Conservation (phyloP, 1,284 basidiomycete genomes). For the Inonotus obliquus region DNA sequence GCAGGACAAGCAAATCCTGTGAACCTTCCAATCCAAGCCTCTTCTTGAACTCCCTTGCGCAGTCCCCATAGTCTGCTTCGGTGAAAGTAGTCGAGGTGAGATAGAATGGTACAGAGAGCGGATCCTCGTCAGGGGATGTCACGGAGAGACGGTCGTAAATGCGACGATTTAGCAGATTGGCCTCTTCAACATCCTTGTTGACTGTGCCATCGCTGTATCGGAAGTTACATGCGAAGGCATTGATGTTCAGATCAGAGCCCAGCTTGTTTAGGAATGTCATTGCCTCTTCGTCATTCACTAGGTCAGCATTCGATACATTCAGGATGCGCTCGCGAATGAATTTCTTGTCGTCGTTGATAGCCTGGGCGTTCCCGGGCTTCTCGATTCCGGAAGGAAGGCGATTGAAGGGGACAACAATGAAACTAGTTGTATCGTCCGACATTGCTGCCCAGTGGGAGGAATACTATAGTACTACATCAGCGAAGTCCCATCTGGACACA, state of each 20-base stretch:
- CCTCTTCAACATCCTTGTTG: slow-evolving; percentile 40
- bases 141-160: slow-evolving; percentile 38
- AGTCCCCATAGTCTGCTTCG: slow-evolving; percentile 32
- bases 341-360: slow-evolving; percentile 30
- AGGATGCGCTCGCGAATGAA: slow-evolving; percentile 37
- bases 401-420: slow-evolving; percentile 36
- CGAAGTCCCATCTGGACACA: not conserved
- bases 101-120: slow-evolving; percentile 31
- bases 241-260: slow-evolving; percentile 42
- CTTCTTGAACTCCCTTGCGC: slow-evolving; percentile 32
- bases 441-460: slow-evolving; percentile 39
- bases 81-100: slow-evolving; percentile 33
- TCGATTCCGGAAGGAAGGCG: slow-evolving; percentile 26
- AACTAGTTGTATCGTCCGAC: slow-evolving; percentile 28
- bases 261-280: slow-evolving; percentile 30
- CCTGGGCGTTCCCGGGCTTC: slow-evolving; percentile 12
- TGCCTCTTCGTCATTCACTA: slow-evolving; percentile 32
- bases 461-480: slow-evolving; percentile 22
- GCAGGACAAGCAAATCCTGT: slow-evolving; percentile 34
- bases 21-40: slow-evolving; percentile 33
- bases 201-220: slow-evolving; percentile 27
- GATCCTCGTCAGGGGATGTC: slow-evolving; percentile 26
- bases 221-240: slow-evolving; percentile 45
- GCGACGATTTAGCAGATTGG: slow-evolving; percentile 38
- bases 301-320: slow-evolving; percentile 28